Percentiles rank a stretch among this genome's conserved stretches.
phyloP scores from a whole-genome alignment of 164 flowering plant species.

The Pachysandra terminalis region DNA sequence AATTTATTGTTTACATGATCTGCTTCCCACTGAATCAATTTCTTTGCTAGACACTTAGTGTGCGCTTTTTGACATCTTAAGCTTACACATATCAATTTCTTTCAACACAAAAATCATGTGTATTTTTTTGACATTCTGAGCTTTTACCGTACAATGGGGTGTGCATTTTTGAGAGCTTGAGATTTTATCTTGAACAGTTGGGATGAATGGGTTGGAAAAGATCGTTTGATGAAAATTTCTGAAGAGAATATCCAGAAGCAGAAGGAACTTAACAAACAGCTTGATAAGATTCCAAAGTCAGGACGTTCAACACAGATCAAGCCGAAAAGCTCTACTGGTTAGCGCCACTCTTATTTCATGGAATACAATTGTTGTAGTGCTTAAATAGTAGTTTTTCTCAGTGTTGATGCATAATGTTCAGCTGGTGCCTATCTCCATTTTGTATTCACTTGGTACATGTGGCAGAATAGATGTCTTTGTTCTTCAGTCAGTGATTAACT shows the following conservation, averaged over 20 bases:
- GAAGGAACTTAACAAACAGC: slow-evolving; percentile 33
- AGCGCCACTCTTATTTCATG: slow-evolving; percentile 13
- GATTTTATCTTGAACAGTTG: slow-evolving; percentile 43
- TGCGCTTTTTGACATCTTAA: too few relatives aligned
- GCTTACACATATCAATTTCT: too few relatives aligned
- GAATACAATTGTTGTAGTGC: background rate
- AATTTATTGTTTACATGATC: too few relatives aligned
- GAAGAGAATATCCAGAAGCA: slow-evolving; percentile 55
- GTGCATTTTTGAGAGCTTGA: slow-evolving; percentile 3
- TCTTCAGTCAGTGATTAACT: background rate
- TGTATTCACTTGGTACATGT: background rate
- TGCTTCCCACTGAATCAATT: too few relatives aligned
- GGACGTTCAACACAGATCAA: slow-evolving; percentile 53
- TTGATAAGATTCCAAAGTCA: slow-evolving; percentile 39
- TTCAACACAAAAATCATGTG: too few relatives aligned
- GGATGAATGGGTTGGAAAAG: slow-evolving; percentile 77
- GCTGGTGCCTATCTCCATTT: background rate
- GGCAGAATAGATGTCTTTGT: background rate
- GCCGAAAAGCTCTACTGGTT: slow-evolving; percentile 52
- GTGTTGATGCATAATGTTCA: slow-evolving; percentile 1
- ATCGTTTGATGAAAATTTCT: slow-evolving; percentile 52
- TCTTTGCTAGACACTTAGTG: too few relatives aligned
- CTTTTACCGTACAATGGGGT: background rate
- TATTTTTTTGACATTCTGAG: background rate
- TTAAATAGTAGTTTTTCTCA: background rate